These are phyloP conservation scores for Phytopythium chamaehyphon DNA, from an alignment of 352 stramenopile genomes.

Conservation along the genomic window DNA sequence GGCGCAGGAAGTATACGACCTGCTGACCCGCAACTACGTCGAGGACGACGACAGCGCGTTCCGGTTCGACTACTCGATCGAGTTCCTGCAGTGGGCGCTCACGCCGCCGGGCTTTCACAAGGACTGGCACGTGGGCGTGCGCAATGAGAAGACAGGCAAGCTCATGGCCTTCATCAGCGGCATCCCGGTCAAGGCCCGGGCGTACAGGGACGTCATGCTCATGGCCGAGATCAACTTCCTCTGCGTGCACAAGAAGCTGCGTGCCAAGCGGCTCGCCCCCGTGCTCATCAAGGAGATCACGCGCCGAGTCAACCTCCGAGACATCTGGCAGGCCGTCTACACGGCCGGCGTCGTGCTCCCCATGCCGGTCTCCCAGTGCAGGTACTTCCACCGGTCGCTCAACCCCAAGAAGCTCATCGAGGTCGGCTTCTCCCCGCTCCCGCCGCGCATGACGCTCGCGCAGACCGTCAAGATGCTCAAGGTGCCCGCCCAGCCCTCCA, in stretches of 20 bases:
- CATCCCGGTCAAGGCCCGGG: slow-evolving; percentile 85
- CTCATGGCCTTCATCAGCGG: slow-evolving; percentile 98
- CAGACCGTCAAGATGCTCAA: slow-evolving; percentile 90
- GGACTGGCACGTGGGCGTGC: slow-evolving; percentile 96
- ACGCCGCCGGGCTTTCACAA: slow-evolving; percentile 91
- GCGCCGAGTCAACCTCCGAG: slow-evolving; percentile 93
- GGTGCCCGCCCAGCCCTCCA: slow-evolving; percentile 47
- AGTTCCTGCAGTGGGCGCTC: slow-evolving; percentile 90
- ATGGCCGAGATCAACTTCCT: slow-evolving; percentile 99
- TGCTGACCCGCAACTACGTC: slow-evolving; percentile 98
- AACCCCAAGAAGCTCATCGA: slow-evolving; percentile 99
- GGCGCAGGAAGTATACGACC: slow-evolving; percentile 92
- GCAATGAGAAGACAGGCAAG: slow-evolving; percentile 87
- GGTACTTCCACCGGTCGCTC: slow-evolving; percentile 97
- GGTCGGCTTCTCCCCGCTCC: slow-evolving; percentile 94
- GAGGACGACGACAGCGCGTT: slow-evolving; percentile 98
- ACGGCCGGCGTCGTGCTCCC: slow-evolving; percentile 97
- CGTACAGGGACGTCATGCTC: slow-evolving; percentile 42
- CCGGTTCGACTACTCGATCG: slow-evolving; percentile 89
- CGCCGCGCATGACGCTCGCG: slow-evolving; percentile 93
- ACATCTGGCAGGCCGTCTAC: slow-evolving; percentile 97
- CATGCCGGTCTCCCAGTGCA: slow-evolving; percentile 91
- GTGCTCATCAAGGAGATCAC: slow-evolving; percentile 99
- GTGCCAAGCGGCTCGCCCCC: slow-evolving; percentile 94
- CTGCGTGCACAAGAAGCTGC: slow-evolving; percentile 98